Evolutionary conservation across 768 basidiomycete species (phyloP), one percentile per base, ranked within the genome.

Genomic region (Coprinopsis sp.): DNA sequence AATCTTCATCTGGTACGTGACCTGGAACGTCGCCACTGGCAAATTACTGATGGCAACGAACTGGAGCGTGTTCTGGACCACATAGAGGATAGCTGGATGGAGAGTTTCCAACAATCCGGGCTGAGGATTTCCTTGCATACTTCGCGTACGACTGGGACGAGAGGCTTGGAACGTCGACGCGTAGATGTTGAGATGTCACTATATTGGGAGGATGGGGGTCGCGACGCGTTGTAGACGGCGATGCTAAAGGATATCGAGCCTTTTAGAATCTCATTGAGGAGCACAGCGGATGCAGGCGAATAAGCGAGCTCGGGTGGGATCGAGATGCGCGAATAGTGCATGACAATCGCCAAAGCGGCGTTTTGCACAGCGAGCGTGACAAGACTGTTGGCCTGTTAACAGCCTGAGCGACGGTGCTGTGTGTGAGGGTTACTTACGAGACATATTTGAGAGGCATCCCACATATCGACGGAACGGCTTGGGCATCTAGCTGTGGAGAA

Each of bases 1-100:
- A 62, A 97, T 97, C 67, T 97, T 97, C 93, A 97, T 94, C 67
- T 97, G 93, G 64, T 97, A 95, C 7, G 89, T 90, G 52, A 97
- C 92, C 64, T 98, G 95, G 70, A 97, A 99, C 2, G 95, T 91
- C 12, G 96, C 95, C 44, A 92, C 94, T 30, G 91, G 91, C 48
- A 99, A 80, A 66, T 99, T 98, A 54, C 82, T 81, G 51, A 95
- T 86, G 19, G 96, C 96, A 54, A 96, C 91, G 65, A 95, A 99
- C 65, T 98, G 96, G 19, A 99, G 81, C 30, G 90, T 88, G 64
- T 97, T 97, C 66, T 98, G 91, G n/a, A 95, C 77, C 53, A 93
- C 84, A 58, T 96, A 97, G 54, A 97, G 84, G 51, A 96, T 75
- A 16, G 95, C 94, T 1, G 95, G 53, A 99, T 94, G 25, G 92